phyloP scores from a whole-genome alignment of 345 rosid genomes.

The Arabidopsis thaliana region DNA sequence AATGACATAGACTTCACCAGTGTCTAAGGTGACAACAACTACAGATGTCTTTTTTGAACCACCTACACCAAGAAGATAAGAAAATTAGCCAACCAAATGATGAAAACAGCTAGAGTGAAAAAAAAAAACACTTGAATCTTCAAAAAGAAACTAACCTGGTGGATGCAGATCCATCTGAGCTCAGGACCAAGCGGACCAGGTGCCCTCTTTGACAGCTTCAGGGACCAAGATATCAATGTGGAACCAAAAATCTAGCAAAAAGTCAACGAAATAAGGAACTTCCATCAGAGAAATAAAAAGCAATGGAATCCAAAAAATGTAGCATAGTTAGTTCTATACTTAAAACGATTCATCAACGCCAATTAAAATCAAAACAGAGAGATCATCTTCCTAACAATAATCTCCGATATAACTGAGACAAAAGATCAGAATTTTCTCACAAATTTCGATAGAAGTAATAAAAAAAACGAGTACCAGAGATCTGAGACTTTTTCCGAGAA shows the following conservation, averaged over 20 bases:
- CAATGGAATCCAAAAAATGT: constrained; percentile 31
- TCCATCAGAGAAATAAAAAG: neutral
- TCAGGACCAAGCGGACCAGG: constrained; percentile 32
- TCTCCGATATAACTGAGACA: neutral
- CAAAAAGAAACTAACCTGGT: constrained; percentile 50
- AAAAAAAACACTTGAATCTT: neutral
- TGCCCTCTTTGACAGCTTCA: constrained; percentile 29
- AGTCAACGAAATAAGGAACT: constrained; percentile 17
- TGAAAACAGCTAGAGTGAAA: constrained; percentile 2
- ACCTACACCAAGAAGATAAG: constrained; percentile 51
- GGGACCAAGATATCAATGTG: constrained; percentile 15
- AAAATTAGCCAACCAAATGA: neutral
- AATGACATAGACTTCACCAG: constrained; percentile 78
- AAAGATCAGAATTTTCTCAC: neutral
- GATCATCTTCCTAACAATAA: constrained; percentile 4
- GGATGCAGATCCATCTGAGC: constrained; percentile 62
- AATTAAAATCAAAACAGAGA: neutral
- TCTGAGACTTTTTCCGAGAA: constrained; percentile 11
- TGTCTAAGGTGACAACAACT: constrained; percentile 70
- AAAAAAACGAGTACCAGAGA: constrained; percentile 1
- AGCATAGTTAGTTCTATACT: constrained; percentile 3
- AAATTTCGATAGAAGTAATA: neutral
- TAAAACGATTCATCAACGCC: neutral
- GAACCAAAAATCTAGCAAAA: constrained; percentile 29
- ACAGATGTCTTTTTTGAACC: constrained; percentile 72